phyloP scores from a whole-genome alignment of 805 yeast genomes.

The Pichia occidentalis region DNA sequence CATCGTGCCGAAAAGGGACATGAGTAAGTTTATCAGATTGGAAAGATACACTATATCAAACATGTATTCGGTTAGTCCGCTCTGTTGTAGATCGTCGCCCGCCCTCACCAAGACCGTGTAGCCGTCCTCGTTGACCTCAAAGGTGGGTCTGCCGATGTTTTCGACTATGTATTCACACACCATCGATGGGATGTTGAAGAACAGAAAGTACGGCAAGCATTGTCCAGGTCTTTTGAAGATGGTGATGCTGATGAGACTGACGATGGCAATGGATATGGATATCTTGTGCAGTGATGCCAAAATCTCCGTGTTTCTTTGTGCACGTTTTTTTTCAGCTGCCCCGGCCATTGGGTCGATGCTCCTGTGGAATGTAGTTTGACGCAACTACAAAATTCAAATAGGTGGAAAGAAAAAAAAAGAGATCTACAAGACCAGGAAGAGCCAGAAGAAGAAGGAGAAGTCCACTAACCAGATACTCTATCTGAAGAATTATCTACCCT shows the following conservation, averaged over 20 bases:
- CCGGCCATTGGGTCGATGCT: conserved; percentile 28
- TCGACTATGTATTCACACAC: conserved; percentile 49
- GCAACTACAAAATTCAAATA: too few species aligned
- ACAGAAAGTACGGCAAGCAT: conserved; percentile 37
- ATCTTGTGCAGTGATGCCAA: conserved; percentile 29
- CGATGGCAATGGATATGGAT: conserved; percentile 34
- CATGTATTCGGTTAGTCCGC: conserved; percentile 66
- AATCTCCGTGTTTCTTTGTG: conserved; percentile 25
- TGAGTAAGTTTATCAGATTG: conserved; percentile 47
- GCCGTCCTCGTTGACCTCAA: conserved; percentile 32
- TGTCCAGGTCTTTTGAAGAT: conserved; percentile 39
- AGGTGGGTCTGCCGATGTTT: conserved; percentile 53
- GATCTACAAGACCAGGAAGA: too few species aligned
- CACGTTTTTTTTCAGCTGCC: conserved; percentile 34
- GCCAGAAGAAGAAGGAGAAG: too few species aligned
- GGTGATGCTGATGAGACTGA: conserved; percentile 34
- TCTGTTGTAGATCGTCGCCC: conserved; percentile 56
- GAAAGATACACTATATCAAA: conserved; percentile 66
- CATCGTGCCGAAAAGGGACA: conserved; percentile 48
- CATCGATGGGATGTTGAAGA: conserved; percentile 37
- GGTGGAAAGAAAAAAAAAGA: too few species aligned
- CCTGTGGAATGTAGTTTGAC: too few species aligned
- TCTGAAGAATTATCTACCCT: too few species aligned
- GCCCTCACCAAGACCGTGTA: conserved; percentile 37
- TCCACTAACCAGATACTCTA: too few species aligned